Percentiles rank a stretch among this genome's conserved stretches.
Evolutionary conservation across 208 protist species (phyloP).

Genomic region (Acanthamoeba culbertsoni): DNA sequence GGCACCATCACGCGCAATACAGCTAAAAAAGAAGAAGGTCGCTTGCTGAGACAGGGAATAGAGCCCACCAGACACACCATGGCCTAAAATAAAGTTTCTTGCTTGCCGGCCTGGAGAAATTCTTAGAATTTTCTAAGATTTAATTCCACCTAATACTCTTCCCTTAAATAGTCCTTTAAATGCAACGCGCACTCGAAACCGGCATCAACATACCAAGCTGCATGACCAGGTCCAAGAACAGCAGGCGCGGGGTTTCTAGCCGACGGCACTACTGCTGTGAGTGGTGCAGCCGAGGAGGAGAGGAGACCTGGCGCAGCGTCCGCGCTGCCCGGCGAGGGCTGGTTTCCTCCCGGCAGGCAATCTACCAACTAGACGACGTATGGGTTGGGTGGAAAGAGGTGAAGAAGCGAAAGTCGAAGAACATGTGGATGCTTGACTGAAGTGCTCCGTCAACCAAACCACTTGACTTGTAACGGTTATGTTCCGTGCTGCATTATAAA

Average conservation of each 20-base stretch:
- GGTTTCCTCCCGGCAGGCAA: neutral
- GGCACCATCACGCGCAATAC: neutral
- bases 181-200: neutral
- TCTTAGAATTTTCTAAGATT: neutral
- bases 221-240: neutral
- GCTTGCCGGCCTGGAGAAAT: neutral
- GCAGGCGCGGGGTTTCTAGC: neutral
- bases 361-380: neutral
- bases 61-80: conserved; percentile 7
- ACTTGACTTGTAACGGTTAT: too few species aligned
- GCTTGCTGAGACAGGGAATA: neutral
- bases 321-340: neutral
- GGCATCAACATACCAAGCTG: neutral
- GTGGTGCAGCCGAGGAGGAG: neutral
- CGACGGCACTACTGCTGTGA: neutral
- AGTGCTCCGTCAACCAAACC: too few species aligned
- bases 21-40: neutral
- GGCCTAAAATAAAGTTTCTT: too few species aligned
- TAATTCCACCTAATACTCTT: neutral
- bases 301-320: neutral
- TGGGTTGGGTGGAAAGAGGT: neutral
- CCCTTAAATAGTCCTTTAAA: too few species aligned
- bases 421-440: neutral
- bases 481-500: too few species aligned
- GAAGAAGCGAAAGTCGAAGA: neutral